Base-by-base conservation (phyloP, 345 rosid species). In the Excoecaria agallocha region DNA sequence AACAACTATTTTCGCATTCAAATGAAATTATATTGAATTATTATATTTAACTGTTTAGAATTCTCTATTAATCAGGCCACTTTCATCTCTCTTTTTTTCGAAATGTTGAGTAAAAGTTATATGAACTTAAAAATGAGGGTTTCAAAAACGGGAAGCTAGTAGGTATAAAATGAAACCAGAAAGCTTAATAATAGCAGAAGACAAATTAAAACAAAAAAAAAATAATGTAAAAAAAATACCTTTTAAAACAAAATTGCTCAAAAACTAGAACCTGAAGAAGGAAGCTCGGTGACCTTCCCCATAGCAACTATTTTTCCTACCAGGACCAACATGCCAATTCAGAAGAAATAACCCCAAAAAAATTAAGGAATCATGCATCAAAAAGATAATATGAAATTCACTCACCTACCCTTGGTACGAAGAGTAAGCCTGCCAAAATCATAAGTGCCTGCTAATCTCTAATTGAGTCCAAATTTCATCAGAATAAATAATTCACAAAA, bases 381-480 rank as follows among this genome's bases (percentile, higher is more conserved):
- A 3, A 22, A 48, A 3, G 12, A 15, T 15, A 60, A 66, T 5
- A 51, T 11, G 11, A 62, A 46, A 20, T 58, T 19, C 39, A 16
- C 48, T 16, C 12, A 30, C 69, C 60, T 80, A 91, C 99, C 99
- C 86, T 95, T 97, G 46, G 98, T 91, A 22, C 99, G 96, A 76
- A 95, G 93, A 71, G 99, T 91, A 81, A 95, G 93, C 80, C 99
- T 90, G 50, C 99, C 99, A 77, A 95, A n/a, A n/a, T n/a, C n/a
- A n/a, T n/a, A n/a, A n/a, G n/a, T n/a, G n/a, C n/a, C n/a, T n/a
- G n/a, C n/a, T n/a, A n/a, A n/a, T n/a, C 1, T 6, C 35, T 16
- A 24, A n/a, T 57, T 15, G 4, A 20, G 49, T 13, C 49, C 56
- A 45, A 25, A 7, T 22, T 38, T 24, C 13, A 57, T 20, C 41